phyloP scores from a whole-genome alignment of 306 rosid species.

The Cicer arietinum region DNA sequence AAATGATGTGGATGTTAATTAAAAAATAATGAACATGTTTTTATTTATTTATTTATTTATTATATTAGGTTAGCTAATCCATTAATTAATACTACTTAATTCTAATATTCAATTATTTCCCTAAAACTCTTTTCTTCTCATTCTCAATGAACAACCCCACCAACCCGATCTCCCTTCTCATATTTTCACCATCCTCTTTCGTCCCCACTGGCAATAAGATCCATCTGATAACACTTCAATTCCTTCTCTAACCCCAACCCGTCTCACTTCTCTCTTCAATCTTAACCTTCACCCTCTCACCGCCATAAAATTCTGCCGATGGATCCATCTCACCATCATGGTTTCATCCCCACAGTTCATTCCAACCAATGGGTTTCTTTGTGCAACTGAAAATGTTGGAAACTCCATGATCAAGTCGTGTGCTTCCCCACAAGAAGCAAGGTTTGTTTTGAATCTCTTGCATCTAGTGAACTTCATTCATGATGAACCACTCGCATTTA shows the following conservation, averaged over 20 bases:
- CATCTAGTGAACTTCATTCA: constrained; percentile 52
- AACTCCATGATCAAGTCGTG: constrained; percentile 68
- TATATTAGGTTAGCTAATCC: no score
- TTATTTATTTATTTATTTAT: no score
- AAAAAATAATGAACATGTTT: no score
- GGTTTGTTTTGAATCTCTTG: constrained; percentile 53
- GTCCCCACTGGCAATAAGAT: constrained; percentile 67
- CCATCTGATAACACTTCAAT: constrained; percentile 54
- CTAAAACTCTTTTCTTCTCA: constrained; percentile 42
- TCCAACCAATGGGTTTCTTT: constrained; percentile 53
- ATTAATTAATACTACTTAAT: no score
- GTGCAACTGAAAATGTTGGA: constrained; percentile 64
- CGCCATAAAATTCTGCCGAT: constrained; percentile 70
- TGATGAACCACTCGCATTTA: constrained; percentile 43
- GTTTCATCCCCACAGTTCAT: constrained; percentile 57
- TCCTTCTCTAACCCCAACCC: constrained; percentile 63
- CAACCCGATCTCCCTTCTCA: constrained; percentile 54
- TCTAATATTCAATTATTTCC: no score
- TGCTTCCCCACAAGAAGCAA: constrained; percentile 48
- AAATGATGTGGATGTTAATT: no score
- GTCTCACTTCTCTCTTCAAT: constrained; percentile 59
- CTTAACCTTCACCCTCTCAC: constrained; percentile 64
- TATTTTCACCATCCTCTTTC: constrained; percentile 60
- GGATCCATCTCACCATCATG: constrained; percentile 55
- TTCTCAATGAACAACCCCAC: constrained; percentile 44